Conservation (phyloP, 2,329 filamentous ascomycete genomes). For the Hymenoscyphus scutula region DNA sequence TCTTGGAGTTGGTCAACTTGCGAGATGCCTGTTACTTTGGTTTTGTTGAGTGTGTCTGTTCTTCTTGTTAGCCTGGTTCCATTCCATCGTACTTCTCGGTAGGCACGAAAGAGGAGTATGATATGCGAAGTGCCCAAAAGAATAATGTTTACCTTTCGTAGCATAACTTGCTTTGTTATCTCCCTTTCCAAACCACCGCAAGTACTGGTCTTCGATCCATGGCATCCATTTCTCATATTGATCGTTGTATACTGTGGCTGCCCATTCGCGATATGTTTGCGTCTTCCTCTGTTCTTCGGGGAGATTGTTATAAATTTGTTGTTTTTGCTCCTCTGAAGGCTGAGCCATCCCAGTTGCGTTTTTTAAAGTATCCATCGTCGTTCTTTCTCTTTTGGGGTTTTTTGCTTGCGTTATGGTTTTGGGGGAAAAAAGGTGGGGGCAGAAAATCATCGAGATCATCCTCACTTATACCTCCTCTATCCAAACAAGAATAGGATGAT, state of each 20-base stretch:
- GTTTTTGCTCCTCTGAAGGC: conserved; percentile 23
- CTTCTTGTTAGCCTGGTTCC: not conserved
- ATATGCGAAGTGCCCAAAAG: no score
- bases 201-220: conserved; percentile 72
- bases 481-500: not conserved
- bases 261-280: conserved; percentile 49
- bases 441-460: not conserved
- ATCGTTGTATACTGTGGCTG: conserved; percentile 63
- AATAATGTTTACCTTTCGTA: conserved; percentile 54
- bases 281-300: conserved; percentile 24
- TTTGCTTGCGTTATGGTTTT: no score
- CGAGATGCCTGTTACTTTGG: conserved; percentile 65
- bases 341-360: conserved; percentile 4
- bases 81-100: not conserved
- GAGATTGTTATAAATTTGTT: conserved; percentile 22
- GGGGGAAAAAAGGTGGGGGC: no score
- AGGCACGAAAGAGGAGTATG: no score
- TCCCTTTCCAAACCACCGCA: conserved; percentile 66
- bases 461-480: not conserved
- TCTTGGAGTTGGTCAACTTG: conserved; percentile 70
- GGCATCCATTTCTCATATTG: conserved; percentile 76
- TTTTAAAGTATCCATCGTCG: conserved; percentile 12
- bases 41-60: conserved; percentile 63
- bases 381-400: not conserved
- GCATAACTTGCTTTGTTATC: conserved; percentile 75